Evolutionary conservation across 352 stramenopile species (phyloP).

Genomic region (Phytophthora parvispora): DNA sequence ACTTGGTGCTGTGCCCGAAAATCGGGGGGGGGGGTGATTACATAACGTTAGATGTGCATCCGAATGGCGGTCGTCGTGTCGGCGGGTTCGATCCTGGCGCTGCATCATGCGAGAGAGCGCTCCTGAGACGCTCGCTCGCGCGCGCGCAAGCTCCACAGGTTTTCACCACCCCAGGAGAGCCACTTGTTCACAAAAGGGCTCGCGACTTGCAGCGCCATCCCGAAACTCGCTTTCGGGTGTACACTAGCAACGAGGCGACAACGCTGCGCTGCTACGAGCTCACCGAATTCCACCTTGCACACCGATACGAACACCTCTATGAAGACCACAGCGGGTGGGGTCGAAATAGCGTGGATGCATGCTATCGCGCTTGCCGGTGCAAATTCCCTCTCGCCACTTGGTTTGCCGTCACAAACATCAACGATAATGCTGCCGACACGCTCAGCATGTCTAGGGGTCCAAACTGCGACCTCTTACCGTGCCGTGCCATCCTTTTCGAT

Average conservation of each 20-base stretch:
- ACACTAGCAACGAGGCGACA: background rate
- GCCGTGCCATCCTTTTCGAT: constrained; percentile 15
- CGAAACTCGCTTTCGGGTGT: constrained; percentile 14
- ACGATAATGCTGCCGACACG: background rate
- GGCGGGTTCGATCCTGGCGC: constrained; percentile 19
- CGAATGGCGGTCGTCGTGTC: constrained; percentile 30
- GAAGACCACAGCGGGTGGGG: no score
- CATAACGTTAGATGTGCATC: background rate
- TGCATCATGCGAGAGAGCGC: constrained; percentile 27
- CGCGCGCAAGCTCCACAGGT: constrained; percentile 19
- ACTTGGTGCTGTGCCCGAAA: no score
- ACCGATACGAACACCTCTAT: background rate
- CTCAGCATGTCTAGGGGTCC: background rate
- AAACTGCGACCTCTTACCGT: no score
- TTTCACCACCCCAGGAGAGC: constrained; percentile 29
- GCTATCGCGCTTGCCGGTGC: no score
- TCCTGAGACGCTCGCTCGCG: constrained; percentile 14
- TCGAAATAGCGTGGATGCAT: no score
- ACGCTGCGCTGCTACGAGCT: background rate
- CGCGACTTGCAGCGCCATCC: background rate
- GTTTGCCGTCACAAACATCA: background rate
- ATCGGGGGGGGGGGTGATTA: background rate
- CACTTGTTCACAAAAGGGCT: constrained; percentile 22
- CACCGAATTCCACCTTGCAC: constrained; percentile 11
- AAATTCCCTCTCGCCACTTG: background rate